Percentiles rank a stretch among this genome's conserved stretches.
phyloP scores from a whole-genome alignment of 768 basidiomycete species.

The Rubroboletus satanas region DNA sequence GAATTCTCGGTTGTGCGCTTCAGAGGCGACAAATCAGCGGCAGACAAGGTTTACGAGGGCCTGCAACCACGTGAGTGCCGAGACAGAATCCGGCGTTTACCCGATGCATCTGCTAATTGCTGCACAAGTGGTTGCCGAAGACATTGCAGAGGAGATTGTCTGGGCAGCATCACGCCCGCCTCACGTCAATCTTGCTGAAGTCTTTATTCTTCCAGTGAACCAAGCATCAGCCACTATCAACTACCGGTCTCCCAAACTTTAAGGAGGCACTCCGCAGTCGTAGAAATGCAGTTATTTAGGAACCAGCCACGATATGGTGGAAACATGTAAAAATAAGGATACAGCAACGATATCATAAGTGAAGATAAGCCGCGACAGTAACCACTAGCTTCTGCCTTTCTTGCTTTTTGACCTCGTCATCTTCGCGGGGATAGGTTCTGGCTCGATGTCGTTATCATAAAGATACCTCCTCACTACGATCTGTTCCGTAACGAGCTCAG shows the following conservation, averaged over 20 bases:
- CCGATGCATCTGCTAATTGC: conserved; percentile 4
- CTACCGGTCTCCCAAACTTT: conserved; percentile 41
- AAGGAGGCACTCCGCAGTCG: background rate
- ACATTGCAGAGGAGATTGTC: conserved; percentile 97
- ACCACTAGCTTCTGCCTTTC: conserved; percentile 39
- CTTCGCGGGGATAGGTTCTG: conserved; percentile 35
- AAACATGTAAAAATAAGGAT: conserved; percentile 29
- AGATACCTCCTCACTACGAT: conserved; percentile 75
- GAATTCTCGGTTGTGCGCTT: conserved; percentile 92
- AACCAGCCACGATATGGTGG: background rate
- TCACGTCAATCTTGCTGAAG: conserved; percentile 87
- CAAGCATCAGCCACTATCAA: conserved; percentile 68
- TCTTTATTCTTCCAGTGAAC: conserved; percentile 74
- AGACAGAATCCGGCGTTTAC: background rate
- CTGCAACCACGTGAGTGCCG: conserved; percentile 69
- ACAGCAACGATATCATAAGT: conserved; percentile 27
- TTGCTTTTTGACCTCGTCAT: conserved; percentile 56
- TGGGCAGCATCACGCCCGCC: conserved; percentile 92
- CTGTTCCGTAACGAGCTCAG: conserved; percentile 59
- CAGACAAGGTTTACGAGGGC: conserved; percentile 89
- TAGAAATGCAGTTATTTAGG: background rate
- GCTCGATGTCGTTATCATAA: conserved; percentile 66
- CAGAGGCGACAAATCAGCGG: conserved; percentile 76
- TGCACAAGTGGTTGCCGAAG: conserved; percentile 65
- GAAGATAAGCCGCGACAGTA: conserved; percentile 12